These are phyloP conservation scores for Fraxinus angustifolia DNA, from an alignment of 305 asterid genomes.

Conservation along the genomic window DNA sequence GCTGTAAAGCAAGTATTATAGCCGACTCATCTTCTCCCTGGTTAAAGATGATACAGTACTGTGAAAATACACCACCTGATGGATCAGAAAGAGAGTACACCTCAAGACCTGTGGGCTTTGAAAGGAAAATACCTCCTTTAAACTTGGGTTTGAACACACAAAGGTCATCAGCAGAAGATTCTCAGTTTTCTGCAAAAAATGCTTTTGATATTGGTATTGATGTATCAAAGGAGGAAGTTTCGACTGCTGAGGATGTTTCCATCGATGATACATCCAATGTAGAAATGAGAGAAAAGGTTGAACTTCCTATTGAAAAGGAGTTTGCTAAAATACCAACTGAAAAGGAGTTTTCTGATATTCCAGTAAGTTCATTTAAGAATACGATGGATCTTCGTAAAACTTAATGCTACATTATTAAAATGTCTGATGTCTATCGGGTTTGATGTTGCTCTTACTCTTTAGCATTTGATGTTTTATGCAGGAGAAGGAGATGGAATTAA, in stretches of 20 bases:
- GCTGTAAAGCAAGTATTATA: constrained; percentile 60
- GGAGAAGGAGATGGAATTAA: constrained; percentile 38
- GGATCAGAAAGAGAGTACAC: constrained; percentile 42
- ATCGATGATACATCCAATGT: constrained; percentile 16
- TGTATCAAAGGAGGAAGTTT: constrained; percentile 32
- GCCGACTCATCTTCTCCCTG: constrained; percentile 39
- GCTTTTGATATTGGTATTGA: constrained; percentile 52
- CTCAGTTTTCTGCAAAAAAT: constrained; percentile 41
- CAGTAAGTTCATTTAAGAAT: constrained; percentile 37
- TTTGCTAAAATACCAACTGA: constrained; percentile 26
- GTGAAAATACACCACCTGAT: constrained; percentile 44
- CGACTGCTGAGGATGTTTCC: constrained; percentile 22
- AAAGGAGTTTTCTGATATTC: constrained; percentile 30
- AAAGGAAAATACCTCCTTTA: constrained; percentile 39
- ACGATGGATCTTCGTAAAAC: not conserved
- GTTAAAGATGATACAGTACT: constrained; percentile 35
- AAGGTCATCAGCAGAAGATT: constrained; percentile 41
- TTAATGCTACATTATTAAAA: not conserved
- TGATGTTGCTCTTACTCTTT: not conserved
- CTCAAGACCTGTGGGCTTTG: constrained; percentile 29
- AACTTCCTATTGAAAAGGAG: constrained; percentile 29
- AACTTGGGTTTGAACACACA: constrained; percentile 33
- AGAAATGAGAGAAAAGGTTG: constrained; percentile 30
- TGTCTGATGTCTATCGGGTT: not conserved
- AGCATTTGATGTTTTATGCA: constrained; percentile 24